These are phyloP conservation scores for Solanum tacnaense DNA, from an alignment of 257 asterid genomes.

Conservation along the genomic window DNA sequence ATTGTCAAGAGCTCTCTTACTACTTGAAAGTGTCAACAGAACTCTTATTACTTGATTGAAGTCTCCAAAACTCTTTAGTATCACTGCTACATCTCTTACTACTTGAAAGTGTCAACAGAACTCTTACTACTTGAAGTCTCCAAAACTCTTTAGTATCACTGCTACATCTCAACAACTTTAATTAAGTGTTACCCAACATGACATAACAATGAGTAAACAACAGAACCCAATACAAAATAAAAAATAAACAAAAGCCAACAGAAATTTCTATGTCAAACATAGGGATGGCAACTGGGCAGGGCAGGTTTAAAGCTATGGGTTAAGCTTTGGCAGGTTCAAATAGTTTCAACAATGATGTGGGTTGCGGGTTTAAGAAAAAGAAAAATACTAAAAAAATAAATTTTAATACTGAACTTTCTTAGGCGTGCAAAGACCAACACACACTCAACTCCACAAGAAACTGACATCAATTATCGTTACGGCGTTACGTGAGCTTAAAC, in stretches of 20 bases:
- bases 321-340: not conserved
- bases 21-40: constrained; percentile 46
- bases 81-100: constrained; percentile 50
- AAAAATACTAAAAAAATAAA: not conserved
- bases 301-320: not conserved
- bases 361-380: not conserved
- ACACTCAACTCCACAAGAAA: not conserved
- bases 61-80: constrained; percentile 30
- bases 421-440: not conserved
- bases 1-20: constrained; percentile 48
- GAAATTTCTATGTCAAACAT: not conserved
- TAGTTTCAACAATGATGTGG: not conserved
- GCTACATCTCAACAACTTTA: constrained; percentile 31
- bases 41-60: constrained; percentile 30
- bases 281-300: not conserved
- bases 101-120: constrained; percentile 47
- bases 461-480: not conserved
- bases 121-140: constrained; percentile 32
- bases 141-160: constrained; percentile 31
- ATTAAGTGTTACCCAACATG: constrained; percentile 8
- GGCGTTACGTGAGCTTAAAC: not conserved
- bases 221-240: constrained; percentile 17
- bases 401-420: not conserved
- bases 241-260: not conserved
- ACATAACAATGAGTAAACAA: constrained; percentile 23